Percentiles rank a stretch among this genome's conserved stretches.
These are phyloP conservation scores for Geotrichum carabidarum DNA, from an alignment of 1,139 yeast genomes.

Conservation along the genomic window DNA sequence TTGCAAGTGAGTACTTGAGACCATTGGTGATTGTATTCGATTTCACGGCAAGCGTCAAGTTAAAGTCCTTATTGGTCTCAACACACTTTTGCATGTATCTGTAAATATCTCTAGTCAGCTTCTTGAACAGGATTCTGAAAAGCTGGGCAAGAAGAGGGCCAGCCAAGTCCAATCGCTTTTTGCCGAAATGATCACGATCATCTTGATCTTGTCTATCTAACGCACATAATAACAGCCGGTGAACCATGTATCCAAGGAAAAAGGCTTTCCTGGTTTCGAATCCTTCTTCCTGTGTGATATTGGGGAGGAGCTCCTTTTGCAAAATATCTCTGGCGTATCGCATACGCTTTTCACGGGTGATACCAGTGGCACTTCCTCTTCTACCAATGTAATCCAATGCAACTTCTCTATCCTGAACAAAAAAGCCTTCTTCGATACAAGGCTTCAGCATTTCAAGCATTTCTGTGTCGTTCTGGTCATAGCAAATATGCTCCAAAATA, in stretches of 20 bases:
- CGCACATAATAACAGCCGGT: conserved; percentile 88
- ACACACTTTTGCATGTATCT: conserved; percentile 99
- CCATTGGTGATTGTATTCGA: conserved; percentile 97
- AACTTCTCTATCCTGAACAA: conserved; percentile 95
- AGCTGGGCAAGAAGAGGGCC: conserved; percentile 95
- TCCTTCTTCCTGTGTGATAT: conserved; percentile 95
- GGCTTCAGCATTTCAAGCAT: conserved; percentile 99
- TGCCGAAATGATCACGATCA: conserved; percentile 99
- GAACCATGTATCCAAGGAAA: conserved; percentile 96
- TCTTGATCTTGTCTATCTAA: conserved; percentile 96
- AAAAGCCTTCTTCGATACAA: conserved; percentile 98
- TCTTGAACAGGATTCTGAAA: conserved; percentile 90
- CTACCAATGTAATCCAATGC: conserved; percentile 97
- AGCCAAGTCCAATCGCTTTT: conserved; percentile 94
- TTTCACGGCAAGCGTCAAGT: conserved; percentile 91
- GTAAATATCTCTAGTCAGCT: conserved; percentile 88
- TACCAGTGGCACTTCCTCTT: conserved; percentile 92
- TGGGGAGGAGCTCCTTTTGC: conserved; percentile 93
- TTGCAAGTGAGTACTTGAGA: conserved; percentile 91
- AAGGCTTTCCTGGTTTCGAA: conserved; percentile 95
- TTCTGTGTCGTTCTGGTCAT: conserved; percentile 97
- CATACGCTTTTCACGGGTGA: conserved; percentile 94
- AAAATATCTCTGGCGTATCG: conserved; percentile 94
- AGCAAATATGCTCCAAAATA: conserved; percentile 94
- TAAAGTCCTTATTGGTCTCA: conserved; percentile 94